A percentile compares a stretch with the other conserved stretches of the same genome.
phyloP scores from a whole-genome alignment of 1,284 basidiomycete genomes.

The Microbotryum saponariae region DNA sequence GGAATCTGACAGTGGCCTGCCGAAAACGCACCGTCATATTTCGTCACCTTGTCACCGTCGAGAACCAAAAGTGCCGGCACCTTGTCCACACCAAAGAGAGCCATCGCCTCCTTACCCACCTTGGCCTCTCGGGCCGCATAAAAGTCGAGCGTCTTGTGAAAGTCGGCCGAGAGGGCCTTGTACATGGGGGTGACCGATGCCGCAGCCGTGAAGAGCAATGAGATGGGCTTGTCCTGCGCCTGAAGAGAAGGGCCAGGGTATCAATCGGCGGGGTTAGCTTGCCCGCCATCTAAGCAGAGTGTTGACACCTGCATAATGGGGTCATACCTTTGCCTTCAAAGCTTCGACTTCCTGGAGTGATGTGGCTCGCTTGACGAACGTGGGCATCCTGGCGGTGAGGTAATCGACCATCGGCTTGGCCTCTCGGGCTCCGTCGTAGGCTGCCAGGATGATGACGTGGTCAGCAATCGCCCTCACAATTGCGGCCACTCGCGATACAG shows the following conservation, averaged over 20 bases:
- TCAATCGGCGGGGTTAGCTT: neutral
- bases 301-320: neutral
- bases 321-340: constrained; percentile 19
- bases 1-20: neutral
- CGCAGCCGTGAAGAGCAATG: constrained; percentile 35
- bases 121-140: constrained; percentile 30
- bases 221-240: constrained; percentile 28
- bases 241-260: neutral
- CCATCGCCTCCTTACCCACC: constrained; percentile 21
- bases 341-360: constrained; percentile 25
- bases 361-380: constrained; percentile 40
- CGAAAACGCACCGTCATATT: constrained; percentile 21
- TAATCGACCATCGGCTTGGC: constrained; percentile 41
- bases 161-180: constrained; percentile 37
- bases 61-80: constrained; percentile 23
- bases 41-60: constrained; percentile 9
- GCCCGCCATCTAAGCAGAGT: neutral
- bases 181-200: constrained; percentile 34
- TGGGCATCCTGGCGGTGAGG: constrained; percentile 40
- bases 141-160: constrained; percentile 31
- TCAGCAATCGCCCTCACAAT: neutral
- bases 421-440: constrained; percentile 40
- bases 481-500: neutral
- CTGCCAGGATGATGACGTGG: constrained; percentile 6
- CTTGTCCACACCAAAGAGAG: constrained; percentile 27